Evolutionary conservation across 805 yeast genomes (phyloP), one percentile per base, ranked within the genome.

Genomic region (Jamesozyma gamospora): DNA sequence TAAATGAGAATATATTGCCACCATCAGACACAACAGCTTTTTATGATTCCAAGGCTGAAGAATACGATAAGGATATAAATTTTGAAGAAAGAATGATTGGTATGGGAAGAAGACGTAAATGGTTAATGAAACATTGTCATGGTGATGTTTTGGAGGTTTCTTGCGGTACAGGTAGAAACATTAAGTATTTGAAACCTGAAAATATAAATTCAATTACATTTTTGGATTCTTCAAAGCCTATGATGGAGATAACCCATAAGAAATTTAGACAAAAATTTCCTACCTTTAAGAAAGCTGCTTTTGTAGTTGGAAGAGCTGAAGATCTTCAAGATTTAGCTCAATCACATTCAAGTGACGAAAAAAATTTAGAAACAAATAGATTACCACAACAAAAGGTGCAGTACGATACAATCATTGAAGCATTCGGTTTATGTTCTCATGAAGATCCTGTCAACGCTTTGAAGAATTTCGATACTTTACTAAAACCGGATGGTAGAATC

Each of bases 91-190:
- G 54, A 39, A 52, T 64, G 49, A 63, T 70, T 34, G 49, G 64
- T 31, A 59, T 70, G 66, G 70, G 79, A 41, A 70, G 67, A 52
- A 70, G 82, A 62, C 71, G 96, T 52, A 77, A 77, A 50, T 80
- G 92, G 83, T 59, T 82, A 34, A 82, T 83, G 87, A 72, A 67
- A 28, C 82, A 82, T 45, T 72, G 80, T 36, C 65, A 68, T 42
- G 98, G 98, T 17, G 96, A 92, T 56, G 96, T 87, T 2, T 65
- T 92, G 41, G 98, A 92, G 60, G 92, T 90, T 10, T 81, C 96
- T 0, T 84, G 94, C 55, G 98, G 98, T 42, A 92, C 98, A 0
- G 97, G 98, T 6, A 72, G 97, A 60, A 92, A 92, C 56, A 72
- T 90, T 41, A 78, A 80, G 35, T 88, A 80, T 56, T 62, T 86